Percentiles rank a stretch among this genome's conserved stretches.
These are phyloP conservation scores for Trametes polyzona DNA, from an alignment of 1,284 basidiomycete genomes.

Conservation along the genomic window DNA sequence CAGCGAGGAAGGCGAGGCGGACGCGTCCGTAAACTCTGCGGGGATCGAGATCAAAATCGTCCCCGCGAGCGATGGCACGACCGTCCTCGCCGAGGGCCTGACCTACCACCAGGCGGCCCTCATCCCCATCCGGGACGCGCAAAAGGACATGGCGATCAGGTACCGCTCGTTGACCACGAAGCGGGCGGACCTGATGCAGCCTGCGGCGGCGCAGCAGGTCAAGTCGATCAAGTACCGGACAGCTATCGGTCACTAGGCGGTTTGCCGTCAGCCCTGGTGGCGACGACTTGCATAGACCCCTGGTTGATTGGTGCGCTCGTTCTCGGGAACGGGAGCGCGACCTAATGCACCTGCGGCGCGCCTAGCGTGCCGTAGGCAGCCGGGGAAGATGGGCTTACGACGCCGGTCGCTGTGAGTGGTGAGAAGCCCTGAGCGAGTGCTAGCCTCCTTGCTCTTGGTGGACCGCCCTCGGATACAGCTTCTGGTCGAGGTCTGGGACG, in stretches of 20 bases:
- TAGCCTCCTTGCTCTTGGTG: not conserved
- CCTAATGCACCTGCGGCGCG: not conserved
- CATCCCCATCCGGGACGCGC: slow-evolving; percentile 12
- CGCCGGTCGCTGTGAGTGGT: slow-evolving; percentile 4
- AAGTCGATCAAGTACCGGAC: slow-evolving; percentile 14
- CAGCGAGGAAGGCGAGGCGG: not conserved
- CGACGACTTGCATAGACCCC: not conserved
- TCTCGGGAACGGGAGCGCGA: not conserved
- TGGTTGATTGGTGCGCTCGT: not conserved
- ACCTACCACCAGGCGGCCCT: slow-evolving; percentile 19
- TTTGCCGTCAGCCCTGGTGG: not conserved
- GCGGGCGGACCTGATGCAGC: slow-evolving; percentile 9
- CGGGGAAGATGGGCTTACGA: not conserved
- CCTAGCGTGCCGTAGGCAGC: not conserved
- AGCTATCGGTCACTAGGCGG: not conserved
- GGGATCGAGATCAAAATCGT: slow-evolving; percentile 12
- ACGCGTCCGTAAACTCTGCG: not conserved
- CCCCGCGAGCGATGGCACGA: slow-evolving; percentile 9
- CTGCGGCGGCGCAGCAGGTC: slow-evolving; percentile 10
- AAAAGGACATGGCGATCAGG: slow-evolving; percentile 18
- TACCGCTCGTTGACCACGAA: slow-evolving; percentile 17
- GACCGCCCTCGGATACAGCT: not conserved
- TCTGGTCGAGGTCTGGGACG: not conserved
- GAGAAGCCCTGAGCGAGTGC: slow-evolving; percentile 1
- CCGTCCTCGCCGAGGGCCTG: slow-evolving; percentile 19